A percentile compares a stretch with the other conserved stretches of the same genome.
Conservation (phyloP, 2,329 filamentous ascomycete genomes). For the Aspergillus neotritici region DNA sequence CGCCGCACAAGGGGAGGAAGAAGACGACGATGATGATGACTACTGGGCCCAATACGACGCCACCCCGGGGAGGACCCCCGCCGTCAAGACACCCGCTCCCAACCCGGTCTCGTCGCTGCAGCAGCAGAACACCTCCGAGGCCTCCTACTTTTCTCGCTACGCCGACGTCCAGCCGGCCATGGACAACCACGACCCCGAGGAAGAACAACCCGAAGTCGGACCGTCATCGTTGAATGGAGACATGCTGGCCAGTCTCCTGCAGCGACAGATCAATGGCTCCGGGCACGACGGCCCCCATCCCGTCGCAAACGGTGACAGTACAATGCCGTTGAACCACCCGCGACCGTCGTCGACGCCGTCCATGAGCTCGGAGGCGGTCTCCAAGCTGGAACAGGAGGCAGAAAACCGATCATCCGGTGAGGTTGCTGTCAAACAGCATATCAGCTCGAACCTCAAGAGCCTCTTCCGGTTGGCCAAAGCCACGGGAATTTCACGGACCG, state of each 20-base stretch:
- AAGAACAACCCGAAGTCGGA: slow-evolving; percentile 44
- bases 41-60: slow-evolving; percentile 62
- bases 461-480: slow-evolving; percentile 56
- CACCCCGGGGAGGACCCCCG: slow-evolving; percentile 49
- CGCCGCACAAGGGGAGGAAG: slow-evolving; percentile 28
- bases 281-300: slow-evolving; percentile 12
- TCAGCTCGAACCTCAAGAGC: slow-evolving; percentile 59
- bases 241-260: slow-evolving; percentile 38
- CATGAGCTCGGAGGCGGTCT: slow-evolving; percentile 45
- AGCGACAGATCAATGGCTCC: slow-evolving; percentile 32
- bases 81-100: slow-evolving; percentile 33
- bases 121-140: slow-evolving; percentile 43
- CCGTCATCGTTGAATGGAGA: slow-evolving; percentile 53
- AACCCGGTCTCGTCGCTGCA: slow-evolving; percentile 19
- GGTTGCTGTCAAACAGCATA: slow-evolving; percentile 58
- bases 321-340: slow-evolving; percentile 36
- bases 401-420: slow-evolving; percentile 51
- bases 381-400: slow-evolving; percentile 51
- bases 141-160: slow-evolving; percentile 58
- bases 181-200: slow-evolving; percentile 57
- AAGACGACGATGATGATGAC: slow-evolving; percentile 55
- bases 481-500: slow-evolving; percentile 53
- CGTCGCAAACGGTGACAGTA: slow-evolving; percentile 18
- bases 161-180: slow-evolving; percentile 59
- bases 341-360: slow-evolving; percentile 40